Conservation (phyloP, 148 eudicot genomes). For the Rhododendron ovatum region DNA sequence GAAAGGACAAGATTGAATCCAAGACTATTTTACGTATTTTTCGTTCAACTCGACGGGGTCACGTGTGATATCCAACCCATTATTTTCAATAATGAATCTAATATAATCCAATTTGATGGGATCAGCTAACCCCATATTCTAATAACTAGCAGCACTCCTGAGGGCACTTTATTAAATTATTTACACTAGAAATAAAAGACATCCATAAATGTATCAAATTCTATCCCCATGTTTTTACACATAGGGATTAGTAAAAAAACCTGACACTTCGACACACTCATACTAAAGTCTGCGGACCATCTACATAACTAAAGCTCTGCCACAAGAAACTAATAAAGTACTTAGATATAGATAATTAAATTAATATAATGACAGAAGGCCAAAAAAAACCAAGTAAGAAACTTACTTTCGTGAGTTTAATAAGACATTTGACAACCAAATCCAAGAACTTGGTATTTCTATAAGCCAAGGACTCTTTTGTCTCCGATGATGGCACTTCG, state of each 20-base stretch:
- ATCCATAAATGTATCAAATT: neutral
- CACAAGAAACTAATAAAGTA: neutral
- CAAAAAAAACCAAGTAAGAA: neutral
- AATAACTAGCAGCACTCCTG: neutral
- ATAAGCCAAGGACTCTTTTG: conserved; percentile 57
- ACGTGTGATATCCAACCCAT: neutral
- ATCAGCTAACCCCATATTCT: neutral
- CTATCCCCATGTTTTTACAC: neutral
- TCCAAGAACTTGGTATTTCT: conserved; percentile 75
- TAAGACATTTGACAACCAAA: conserved; percentile 41
- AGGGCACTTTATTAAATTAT: neutral
- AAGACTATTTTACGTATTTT: too few relatives aligned
- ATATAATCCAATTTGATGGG: neutral
- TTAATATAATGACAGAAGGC: too few relatives aligned
- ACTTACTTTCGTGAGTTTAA: conserved; percentile 55
- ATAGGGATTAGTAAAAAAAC: neutral
- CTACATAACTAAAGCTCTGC: neutral
- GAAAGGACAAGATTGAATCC: too few relatives aligned
- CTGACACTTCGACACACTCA: too few relatives aligned
- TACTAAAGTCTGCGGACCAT: too few relatives aligned
- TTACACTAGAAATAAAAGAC: neutral
- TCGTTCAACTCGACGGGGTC: neutral
- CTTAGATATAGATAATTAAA: neutral
- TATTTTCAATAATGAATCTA: neutral
- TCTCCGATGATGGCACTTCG: conserved; percentile 82